These are phyloP conservation scores for Fusarium brachygibbosum DNA, from an alignment of 2,329 filamentous ascomycete genomes.

Conservation along the genomic window DNA sequence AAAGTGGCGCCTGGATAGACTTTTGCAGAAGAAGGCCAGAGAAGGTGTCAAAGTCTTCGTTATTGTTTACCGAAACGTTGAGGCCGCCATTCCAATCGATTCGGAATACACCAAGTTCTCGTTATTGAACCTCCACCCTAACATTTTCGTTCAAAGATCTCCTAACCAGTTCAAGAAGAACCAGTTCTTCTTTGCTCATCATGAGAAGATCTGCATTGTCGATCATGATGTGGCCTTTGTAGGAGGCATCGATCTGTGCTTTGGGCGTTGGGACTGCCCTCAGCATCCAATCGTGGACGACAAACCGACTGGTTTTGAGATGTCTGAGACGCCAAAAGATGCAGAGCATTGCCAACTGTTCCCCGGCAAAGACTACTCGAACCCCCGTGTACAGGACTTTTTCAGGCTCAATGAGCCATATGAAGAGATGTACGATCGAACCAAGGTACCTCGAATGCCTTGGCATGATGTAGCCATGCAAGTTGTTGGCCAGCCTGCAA, in stretches of 20 bases:
- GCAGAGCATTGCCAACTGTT: conserved; percentile 95
- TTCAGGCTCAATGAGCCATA: conserved; percentile 94
- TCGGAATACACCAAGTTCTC: conserved; percentile 99
- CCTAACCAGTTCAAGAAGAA: conserved; percentile 99
- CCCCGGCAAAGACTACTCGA: conserved; percentile 98
- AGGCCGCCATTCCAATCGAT: conserved; percentile 96
- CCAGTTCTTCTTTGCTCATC: conserved; percentile 99
- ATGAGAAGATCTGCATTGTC: conserved; percentile 97
- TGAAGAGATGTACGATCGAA: conserved; percentile 98
- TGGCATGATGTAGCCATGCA: conserved; percentile 99
- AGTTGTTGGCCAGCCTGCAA: conserved; percentile 93
- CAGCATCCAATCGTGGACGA: conserved; percentile 93
- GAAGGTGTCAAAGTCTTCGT: conserved; percentile 98
- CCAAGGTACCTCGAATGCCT: conserved; percentile 90
- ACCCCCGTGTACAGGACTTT: conserved; percentile 95
- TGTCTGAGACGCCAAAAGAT: conserved; percentile 80
- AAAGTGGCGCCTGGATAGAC: conserved; percentile 94
- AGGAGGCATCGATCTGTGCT: conserved; percentile 95
- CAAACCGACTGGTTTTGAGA: conserved; percentile 94
- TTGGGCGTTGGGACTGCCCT: conserved; percentile 96
- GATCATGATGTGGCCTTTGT: conserved; percentile 97
- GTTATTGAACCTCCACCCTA: conserved; percentile 92
- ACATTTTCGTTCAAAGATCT: conserved; percentile 95
- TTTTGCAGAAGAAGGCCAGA: conserved; percentile 92
- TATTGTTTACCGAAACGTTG: conserved; percentile 97